phyloP scores from a whole-genome alignment of 2,329 filamentous ascomycete species.

The Neofusicoccum parvum region DNA sequence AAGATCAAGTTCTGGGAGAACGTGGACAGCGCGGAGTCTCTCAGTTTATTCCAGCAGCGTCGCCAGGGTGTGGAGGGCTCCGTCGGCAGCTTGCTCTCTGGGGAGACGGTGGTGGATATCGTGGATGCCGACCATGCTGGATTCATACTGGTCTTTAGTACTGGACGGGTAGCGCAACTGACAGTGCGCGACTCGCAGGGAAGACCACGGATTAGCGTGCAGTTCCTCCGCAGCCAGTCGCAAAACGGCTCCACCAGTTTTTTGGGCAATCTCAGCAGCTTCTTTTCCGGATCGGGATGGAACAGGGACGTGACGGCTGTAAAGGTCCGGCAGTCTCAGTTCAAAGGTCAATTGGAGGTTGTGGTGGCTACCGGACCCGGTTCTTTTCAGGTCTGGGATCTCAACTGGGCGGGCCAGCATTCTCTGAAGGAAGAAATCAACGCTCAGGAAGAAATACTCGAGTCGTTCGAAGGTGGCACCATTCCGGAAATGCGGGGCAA shows the following conservation, averaged over 20 bases:
- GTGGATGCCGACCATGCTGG: conserved; percentile 85
- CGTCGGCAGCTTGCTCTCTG: conserved; percentile 72
- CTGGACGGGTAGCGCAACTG: conserved; percentile 82
- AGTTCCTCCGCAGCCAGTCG: conserved; percentile 68
- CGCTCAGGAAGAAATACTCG: conserved; percentile 64
- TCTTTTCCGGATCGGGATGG: conserved; percentile 68
- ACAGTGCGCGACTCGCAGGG: conserved; percentile 85
- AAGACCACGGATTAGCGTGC: conserved; percentile 75
- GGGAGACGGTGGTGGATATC: conserved; percentile 76
- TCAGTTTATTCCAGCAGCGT: conserved; percentile 81
- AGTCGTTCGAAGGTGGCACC: conserved; percentile 61
- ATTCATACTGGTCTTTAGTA: conserved; percentile 82
- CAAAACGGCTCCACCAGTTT: conserved; percentile 60
- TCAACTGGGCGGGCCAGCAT: conserved; percentile 85
- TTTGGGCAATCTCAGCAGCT: conserved; percentile 78
- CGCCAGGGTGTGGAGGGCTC: conserved; percentile 76
- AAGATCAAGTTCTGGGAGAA: conserved; percentile 95
- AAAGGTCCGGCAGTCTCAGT: conserved; percentile 68
- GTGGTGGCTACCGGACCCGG: conserved; percentile 78
- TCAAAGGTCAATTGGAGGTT: conserved; percentile 81
- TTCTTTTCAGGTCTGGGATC: conserved; percentile 80
- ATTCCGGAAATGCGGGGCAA: conserved; percentile 51
- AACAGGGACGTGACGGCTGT: conserved; percentile 81
- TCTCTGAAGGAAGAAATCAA: conserved; percentile 73
- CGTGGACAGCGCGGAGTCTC: conserved; percentile 81